Conservation (phyloP, 1,284 basidiomycete species). For the Ustilago vetiveriae region DNA sequence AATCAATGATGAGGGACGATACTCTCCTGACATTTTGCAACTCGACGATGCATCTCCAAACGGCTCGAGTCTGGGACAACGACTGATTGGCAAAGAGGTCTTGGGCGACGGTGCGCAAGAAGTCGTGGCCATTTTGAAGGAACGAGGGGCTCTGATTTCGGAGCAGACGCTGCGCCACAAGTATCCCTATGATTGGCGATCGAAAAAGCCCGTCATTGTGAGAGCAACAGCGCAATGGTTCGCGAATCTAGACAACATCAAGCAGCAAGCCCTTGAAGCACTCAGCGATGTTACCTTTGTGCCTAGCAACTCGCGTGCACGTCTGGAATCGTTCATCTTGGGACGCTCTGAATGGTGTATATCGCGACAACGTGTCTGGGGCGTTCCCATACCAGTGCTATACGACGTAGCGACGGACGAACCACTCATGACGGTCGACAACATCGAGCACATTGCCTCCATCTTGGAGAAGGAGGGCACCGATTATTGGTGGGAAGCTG, state of each 20-base stretch:
- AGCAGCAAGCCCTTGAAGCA: conserved; percentile 78
- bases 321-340: conserved; percentile 83
- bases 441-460: conserved; percentile 80
- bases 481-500: conserved; percentile 90
- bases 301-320: conserved; percentile 70
- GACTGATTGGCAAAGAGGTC: conserved; percentile 78
- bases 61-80: conserved; percentile 55
- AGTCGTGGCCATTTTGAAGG: conserved; percentile 72
- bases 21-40: conserved; percentile 69
- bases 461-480: conserved; percentile 80
- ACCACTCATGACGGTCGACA: conserved; percentile 74
- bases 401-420: conserved; percentile 76
- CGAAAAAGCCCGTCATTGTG: conserved; percentile 88
- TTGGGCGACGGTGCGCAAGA: conserved; percentile 77
- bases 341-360: conserved; percentile 99
- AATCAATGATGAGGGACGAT: conserved; percentile 82
- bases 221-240: conserved; percentile 99
- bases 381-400: conserved; percentile 92
- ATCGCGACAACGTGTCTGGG: conserved; percentile 96
- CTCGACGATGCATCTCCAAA: conserved; percentile 55
- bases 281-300: conserved; percentile 80
- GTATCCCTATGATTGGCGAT: conserved; percentile 98
- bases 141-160: conserved; percentile 73
- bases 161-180: conserved; percentile 80
- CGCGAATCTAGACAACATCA: conserved; percentile 86